Percentiles rank a stretch among this genome's conserved stretches.
These are phyloP conservation scores for Monosporascus sp. DNA, from an alignment of 2,329 filamentous ascomycete genomes.

Conservation along the genomic window DNA sequence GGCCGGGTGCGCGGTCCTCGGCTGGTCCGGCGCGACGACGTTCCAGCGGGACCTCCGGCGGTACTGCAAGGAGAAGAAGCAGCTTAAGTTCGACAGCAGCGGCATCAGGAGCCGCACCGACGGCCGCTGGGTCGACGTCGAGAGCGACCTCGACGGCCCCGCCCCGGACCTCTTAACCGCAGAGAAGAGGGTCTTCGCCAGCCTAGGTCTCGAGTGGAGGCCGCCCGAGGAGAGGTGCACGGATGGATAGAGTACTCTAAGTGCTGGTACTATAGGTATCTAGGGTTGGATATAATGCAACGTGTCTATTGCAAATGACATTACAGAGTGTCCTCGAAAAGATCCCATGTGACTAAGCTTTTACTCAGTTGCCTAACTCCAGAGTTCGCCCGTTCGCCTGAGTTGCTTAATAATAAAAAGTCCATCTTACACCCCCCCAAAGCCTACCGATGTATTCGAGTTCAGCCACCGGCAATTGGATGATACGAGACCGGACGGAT, in stretches of 20 bases:
- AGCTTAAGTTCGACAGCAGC: conserved; percentile 86
- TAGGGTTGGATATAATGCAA: no score
- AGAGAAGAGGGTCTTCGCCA: conserved; percentile 75
- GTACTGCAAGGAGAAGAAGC: conserved; percentile 67
- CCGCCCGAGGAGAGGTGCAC: conserved; percentile 65
- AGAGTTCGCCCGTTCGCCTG: no score
- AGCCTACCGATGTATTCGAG: no score
- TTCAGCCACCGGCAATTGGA: no score
- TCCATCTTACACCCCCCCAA: no score
- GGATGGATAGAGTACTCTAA: conserved; percentile 11
- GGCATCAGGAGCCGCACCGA: conserved; percentile 66
- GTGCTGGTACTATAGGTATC: no score
- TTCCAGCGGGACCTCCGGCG: conserved; percentile 81
- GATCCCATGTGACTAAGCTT: no score
- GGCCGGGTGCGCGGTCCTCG: conserved; percentile 78
- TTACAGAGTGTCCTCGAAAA: no score
- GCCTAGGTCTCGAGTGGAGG: conserved; percentile 64
- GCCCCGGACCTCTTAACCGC: conserved; percentile 65
- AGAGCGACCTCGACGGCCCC: conserved; percentile 43
- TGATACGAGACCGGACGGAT: no score
- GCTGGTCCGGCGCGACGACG: conserved; percentile 84
- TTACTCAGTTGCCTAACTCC: no score
- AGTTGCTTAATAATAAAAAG: no score
- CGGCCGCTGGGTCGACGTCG: conserved; percentile 63
- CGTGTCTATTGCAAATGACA: no score